phyloP scores from a whole-genome alignment of 2,329 filamentous ascomycete species.

The Fusarium concolor region DNA sequence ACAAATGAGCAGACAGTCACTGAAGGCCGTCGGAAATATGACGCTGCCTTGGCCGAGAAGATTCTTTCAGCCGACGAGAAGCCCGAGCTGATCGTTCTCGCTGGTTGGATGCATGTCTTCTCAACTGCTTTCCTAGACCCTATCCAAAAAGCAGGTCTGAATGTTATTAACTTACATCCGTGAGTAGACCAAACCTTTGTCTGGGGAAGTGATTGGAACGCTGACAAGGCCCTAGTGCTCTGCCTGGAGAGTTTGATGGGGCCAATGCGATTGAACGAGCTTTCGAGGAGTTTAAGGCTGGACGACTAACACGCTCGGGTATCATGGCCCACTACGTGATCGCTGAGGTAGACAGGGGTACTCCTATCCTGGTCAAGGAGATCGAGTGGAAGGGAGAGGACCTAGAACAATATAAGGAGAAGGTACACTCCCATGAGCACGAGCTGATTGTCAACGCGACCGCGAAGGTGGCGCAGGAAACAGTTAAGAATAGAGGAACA shows the following conservation, averaged over 20 bases:
- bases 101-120: conserved; percentile 90
- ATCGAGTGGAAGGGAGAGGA: conserved; percentile 74
- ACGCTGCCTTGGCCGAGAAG: conserved; percentile 77
- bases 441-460: conserved; percentile 82
- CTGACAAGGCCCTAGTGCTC: conserved; percentile 53
- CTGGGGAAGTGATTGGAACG: neutral
- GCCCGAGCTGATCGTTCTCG: conserved; percentile 82
- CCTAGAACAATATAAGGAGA: conserved; percentile 73
- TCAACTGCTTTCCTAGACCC: conserved; percentile 76
- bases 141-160: conserved; percentile 69
- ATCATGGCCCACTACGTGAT: conserved; percentile 93
- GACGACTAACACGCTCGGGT: conserved; percentile 78
- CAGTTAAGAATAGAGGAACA: conserved; percentile 43
- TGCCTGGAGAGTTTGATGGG: conserved; percentile 77
- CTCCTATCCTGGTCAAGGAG: conserved; percentile 76
- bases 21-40: conserved; percentile 76
- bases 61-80: conserved; percentile 62
- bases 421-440: conserved; percentile 83
- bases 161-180: conserved; percentile 86
- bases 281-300: conserved; percentile 75
- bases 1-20: conserved; percentile 65
- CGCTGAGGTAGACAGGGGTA: conserved; percentile 81
- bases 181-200: conserved; percentile 69
- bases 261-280: conserved; percentile 82
- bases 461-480: conserved; percentile 57